These are phyloP conservation scores for Huntiella moniliformis DNA, from an alignment of 2,329 filamentous ascomycete genomes.

Conservation along the genomic window DNA sequence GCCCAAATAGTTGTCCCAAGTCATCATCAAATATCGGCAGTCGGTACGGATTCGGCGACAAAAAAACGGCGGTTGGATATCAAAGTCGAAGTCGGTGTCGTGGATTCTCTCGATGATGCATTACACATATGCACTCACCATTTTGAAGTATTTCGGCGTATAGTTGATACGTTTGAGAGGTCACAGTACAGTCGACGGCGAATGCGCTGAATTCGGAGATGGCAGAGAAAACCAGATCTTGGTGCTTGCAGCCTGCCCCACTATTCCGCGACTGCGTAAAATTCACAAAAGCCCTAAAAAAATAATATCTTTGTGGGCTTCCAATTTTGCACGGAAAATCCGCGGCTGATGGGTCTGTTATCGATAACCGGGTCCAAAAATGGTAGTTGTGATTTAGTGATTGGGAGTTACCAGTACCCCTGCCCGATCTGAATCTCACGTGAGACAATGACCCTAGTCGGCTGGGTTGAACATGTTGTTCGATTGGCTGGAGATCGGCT, in stretches of 20 bases:
- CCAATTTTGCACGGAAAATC: slow-evolving; percentile 5
- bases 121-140: slow-evolving; percentile 10
- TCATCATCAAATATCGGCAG: not conserved
- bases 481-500: not conserved
- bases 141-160: slow-evolving; percentile 13
- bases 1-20: no score
- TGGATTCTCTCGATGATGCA: slow-evolving; percentile 1
- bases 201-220: slow-evolving; percentile 11
- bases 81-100: slow-evolving; percentile 1
- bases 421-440: not conserved
- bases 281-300: slow-evolving; percentile 11
- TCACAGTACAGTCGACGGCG: slow-evolving; percentile 11
- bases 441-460: not conserved
- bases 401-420: no score
- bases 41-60: not conserved
- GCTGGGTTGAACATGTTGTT: no score
- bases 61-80: not conserved
- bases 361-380: slow-evolving; percentile 11
- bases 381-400: not conserved
- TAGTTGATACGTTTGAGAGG: slow-evolving; percentile 12
- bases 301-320: slow-evolving; percentile 10
- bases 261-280: slow-evolving; percentile 11
- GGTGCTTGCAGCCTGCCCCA: slow-evolving; percentile 7
- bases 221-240: slow-evolving; percentile 12
- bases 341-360: slow-evolving; percentile 2